Evolutionary conservation across 2,329 filamentous ascomycete genomes (phyloP).

Genomic region (Apiospora rasikravindrae): DNA sequence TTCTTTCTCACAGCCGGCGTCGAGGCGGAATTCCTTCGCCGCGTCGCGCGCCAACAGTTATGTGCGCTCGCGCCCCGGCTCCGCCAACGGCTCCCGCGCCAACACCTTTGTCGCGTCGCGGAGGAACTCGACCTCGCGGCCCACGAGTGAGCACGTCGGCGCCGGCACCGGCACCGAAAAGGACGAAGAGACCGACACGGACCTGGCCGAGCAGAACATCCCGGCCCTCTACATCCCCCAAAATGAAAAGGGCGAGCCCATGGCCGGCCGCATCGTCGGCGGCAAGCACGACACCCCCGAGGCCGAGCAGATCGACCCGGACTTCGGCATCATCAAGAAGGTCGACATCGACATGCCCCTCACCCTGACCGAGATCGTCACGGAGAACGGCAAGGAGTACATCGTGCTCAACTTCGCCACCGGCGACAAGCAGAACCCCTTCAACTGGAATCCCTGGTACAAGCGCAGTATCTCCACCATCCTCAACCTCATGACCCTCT

Average conservation of each 20-base stretch:
- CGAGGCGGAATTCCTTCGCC: constrained; percentile 13
- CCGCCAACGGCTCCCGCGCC: constrained; percentile 11
- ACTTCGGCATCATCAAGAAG: constrained; percentile 44
- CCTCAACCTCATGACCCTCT: constrained; percentile 57
- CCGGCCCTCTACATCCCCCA: constrained; percentile 16
- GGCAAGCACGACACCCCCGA: constrained; percentile 42
- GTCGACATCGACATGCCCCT: constrained; percentile 55
- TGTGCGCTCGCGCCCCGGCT: constrained; percentile 5
- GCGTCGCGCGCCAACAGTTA: constrained; percentile 18
- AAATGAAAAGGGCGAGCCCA: constrained; percentile 27
- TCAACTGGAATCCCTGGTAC: constrained; percentile 52
- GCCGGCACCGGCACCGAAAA: background rate
- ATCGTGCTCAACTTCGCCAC: constrained; percentile 52
- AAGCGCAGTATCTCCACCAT: constrained; percentile 52
- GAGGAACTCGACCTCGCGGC: constrained; percentile 10
- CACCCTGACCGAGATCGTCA: constrained; percentile 48
- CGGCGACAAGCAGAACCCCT: constrained; percentile 55
- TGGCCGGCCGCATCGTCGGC: constrained; percentile 43
- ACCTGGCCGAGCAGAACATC: background rate
- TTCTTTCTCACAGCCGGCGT: constrained; percentile 15
- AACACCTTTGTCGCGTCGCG: constrained; percentile 10
- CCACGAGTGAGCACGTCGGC: background rate
- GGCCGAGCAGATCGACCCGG: constrained; percentile 38
- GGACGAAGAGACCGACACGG: constrained; percentile 14
- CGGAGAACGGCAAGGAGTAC: constrained; percentile 49